phyloP scores from a whole-genome alignment of 2,329 filamentous ascomycete genomes.

The Aspergillus sp. region DNA sequence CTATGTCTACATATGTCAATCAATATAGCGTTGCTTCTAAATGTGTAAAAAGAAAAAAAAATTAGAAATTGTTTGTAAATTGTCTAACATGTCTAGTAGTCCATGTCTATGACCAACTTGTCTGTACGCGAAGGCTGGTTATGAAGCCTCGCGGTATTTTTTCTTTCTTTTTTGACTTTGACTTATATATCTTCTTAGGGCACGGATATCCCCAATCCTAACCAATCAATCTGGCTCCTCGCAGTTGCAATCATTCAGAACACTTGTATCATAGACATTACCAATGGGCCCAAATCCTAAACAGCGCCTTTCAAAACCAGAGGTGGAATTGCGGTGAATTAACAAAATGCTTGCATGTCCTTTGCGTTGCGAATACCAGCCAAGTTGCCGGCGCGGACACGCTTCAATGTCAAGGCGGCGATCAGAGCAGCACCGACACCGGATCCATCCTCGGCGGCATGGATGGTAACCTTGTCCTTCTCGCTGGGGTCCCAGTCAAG shows the following conservation, averaged over 20 bases:
- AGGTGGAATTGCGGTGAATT: not conserved
- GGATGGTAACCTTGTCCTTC: slow-evolving; percentile 82
- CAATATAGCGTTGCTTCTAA: not conserved
- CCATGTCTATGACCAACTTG: slow-evolving; percentile 1
- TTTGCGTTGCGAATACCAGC: slow-evolving; percentile 56
- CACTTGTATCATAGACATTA: not conserved
- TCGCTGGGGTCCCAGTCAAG: slow-evolving; percentile 86
- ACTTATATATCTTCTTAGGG: not conserved
- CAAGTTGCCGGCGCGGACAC: slow-evolving; percentile 59
- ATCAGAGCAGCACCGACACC: slow-evolving; percentile 97
- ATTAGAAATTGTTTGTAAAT: not conserved
- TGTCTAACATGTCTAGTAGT: slow-evolving; percentile 2
- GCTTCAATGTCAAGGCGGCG: slow-evolving; percentile 68
- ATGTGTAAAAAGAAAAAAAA: not conserved
- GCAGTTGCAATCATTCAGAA: slow-evolving; percentile 2
- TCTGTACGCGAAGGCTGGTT: not conserved
- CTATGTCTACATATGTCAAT: not conserved
- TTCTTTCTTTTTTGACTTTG: not conserved
- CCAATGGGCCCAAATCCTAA: not conserved
- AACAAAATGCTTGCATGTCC: slow-evolving; percentile 36
- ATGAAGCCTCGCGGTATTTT: not conserved
- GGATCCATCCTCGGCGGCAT: slow-evolving; percentile 90
- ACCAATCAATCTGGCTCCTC: not conserved
- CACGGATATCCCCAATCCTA: not conserved
- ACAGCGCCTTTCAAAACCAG: slow-evolving; percentile 1